Evolutionary conservation across 179 eudicot species (phyloP).

Genomic region (Dionaea muscipula): DNA sequence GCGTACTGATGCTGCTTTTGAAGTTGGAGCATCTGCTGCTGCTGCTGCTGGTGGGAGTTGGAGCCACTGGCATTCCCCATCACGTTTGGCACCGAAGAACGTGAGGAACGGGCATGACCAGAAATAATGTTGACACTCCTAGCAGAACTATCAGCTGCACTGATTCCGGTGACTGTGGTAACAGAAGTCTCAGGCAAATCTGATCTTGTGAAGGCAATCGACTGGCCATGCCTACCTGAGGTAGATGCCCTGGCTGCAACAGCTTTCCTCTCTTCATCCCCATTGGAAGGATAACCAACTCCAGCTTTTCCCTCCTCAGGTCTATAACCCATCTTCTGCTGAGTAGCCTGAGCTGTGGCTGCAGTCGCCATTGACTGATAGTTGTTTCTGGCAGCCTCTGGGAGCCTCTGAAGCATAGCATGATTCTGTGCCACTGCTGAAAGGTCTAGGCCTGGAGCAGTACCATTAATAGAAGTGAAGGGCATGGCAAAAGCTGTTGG

Average conservation of each 20-base stretch:
- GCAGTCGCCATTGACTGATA: conserved; percentile 55
- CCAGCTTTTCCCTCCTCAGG: conserved; percentile 50
- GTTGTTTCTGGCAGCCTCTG: conserved; percentile 53
- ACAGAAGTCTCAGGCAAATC: conserved; percentile 45
- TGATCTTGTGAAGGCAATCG: conserved; percentile 75
- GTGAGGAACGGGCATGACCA: conserved; percentile 28
- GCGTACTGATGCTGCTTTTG: conserved; percentile 32
- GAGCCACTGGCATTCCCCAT: conserved; percentile 19
- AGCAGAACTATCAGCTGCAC: conserved; percentile 58
- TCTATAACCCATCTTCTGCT: conserved; percentile 50
- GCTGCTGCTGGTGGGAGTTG: conserved; percentile 33
- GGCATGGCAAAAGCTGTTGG: conserved; percentile 68
- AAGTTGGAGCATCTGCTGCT: conserved; percentile 26
- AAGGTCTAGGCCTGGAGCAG: conserved; percentile 44
- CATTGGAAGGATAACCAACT: conserved; percentile 28
- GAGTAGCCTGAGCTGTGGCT: conserved; percentile 38
- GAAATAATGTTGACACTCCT: conserved; percentile 38
- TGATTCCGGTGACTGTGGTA: conserved; percentile 23
- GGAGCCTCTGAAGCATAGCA: conserved; percentile 41
- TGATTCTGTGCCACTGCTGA: conserved; percentile 59
- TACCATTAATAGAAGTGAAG: conserved; percentile 49
- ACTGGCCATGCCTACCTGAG: conserved; percentile 41
- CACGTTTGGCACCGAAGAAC: conserved; percentile 27
- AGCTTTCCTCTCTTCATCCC: conserved; percentile 59
- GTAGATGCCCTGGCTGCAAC: conserved; percentile 25